phyloP scores from a whole-genome alignment of 306 rosid species.

The Luffa aegyptiaca region DNA sequence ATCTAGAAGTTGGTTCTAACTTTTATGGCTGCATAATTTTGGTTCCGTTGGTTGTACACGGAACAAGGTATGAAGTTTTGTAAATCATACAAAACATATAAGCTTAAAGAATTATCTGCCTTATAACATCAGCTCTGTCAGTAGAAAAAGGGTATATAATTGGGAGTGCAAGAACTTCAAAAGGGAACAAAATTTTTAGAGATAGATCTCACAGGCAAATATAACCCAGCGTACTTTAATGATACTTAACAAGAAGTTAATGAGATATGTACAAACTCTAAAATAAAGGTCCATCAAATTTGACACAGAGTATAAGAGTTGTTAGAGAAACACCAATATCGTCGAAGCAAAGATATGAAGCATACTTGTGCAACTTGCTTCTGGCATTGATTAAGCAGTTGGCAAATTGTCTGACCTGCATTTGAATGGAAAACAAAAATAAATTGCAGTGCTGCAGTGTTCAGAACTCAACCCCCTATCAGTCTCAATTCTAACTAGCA shows the following conservation, averaged over 20 bases:
- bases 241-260: not conserved
- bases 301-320: not conserved
- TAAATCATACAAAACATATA: too few relatives aligned
- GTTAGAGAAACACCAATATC: not conserved
- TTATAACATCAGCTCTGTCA: slow-evolving; percentile 66
- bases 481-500: slow-evolving; percentile 1
- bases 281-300: not conserved
- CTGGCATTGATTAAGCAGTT: slow-evolving; percentile 68
- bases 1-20: too few relatives aligned
- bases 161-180: not conserved
- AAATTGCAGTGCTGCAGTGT: not conserved
- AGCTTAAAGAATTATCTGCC: too few relatives aligned
- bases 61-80: too few relatives aligned
- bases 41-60: too few relatives aligned
- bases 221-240: not conserved
- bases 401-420: slow-evolving; percentile 81
- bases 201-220: not conserved
- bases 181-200: not conserved
- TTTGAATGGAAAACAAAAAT: slow-evolving; percentile 1
- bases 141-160: slow-evolving; percentile 15
- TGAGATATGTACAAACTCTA: not conserved
- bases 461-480: not conserved
- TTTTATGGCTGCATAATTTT: too few relatives aligned
- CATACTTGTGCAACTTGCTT: slow-evolving; percentile 78
- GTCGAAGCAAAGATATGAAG: not conserved